phyloP scores from a whole-genome alignment of 1,139 yeast species.

The Eremothecium cymbalariae region DNA sequence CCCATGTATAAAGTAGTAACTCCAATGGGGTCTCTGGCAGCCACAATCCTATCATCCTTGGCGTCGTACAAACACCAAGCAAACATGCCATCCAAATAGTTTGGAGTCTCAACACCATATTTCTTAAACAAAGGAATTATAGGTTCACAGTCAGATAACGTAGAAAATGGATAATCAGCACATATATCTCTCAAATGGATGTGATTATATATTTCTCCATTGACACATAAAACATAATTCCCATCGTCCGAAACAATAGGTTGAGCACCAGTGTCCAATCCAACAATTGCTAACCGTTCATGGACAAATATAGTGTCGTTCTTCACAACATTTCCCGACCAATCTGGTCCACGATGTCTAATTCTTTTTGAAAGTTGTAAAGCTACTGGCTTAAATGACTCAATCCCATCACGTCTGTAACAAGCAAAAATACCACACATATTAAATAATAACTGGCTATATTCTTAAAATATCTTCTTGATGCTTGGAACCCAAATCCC shows the following conservation, averaged over 20 bases:
- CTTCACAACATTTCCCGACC: conserved; percentile 83
- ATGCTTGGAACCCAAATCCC: not conserved
- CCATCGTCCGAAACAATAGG: conserved; percentile 82
- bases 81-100: conserved; percentile 93
- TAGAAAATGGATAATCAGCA: conserved; percentile 65
- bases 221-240: conserved; percentile 69
- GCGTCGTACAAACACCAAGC: conserved; percentile 90
- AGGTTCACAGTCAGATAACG: conserved; percentile 94
- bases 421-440: conserved; percentile 99
- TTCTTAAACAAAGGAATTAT: conserved; percentile 86
- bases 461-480: not conserved
- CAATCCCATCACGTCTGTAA: conserved; percentile 70
- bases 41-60: conserved; percentile 74
- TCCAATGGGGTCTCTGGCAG: conserved; percentile 98
- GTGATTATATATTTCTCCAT: conserved; percentile 98
- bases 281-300: conserved; percentile 94
- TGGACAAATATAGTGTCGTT: conserved; percentile 80
- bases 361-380: conserved; percentile 82
- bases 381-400: conserved; percentile 77
- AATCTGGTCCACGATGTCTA: conserved; percentile 98
- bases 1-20: conserved; percentile 96
- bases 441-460: conserved; percentile 7
- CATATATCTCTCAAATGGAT: conserved; percentile 74
- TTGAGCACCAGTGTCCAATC: conserved; percentile 95
- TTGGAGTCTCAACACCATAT: conserved; percentile 85